Evolutionary conservation across 208 protist genomes (phyloP), one percentile per base, ranked within the genome.

Genomic region (Porcisia deanei): DNA sequence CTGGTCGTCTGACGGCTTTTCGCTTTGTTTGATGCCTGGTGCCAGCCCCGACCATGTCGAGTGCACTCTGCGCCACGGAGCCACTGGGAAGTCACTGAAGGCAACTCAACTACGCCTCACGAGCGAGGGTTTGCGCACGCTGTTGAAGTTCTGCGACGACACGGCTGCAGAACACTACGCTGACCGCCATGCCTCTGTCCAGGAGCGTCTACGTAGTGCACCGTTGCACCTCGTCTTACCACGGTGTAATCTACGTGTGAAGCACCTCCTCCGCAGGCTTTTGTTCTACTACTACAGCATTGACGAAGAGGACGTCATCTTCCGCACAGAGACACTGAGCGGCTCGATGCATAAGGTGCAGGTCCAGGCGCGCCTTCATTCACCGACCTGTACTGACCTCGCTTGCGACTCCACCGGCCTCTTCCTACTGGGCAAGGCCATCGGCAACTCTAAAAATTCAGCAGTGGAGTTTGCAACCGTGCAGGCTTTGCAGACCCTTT

Each of bases 211-310:
- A 5, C 78, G 57, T 18, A 54, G 65, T 45, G 63, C 86, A 12
- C 85, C 85, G 22, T 71, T 93, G 14, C 81, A 91, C 12, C 69
- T 96, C 22, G 77, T 92, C 0, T 71, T 96, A 39, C 88, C 89
- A 2, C 71, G 81, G 1, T 77, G 75, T 16, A 53, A 75, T 14
- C 25, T 96, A 6, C 77, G 79, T 7, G 71, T 87, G 7, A 94
- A 92, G 70, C 73, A 77, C 22, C 60, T 92, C 20, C 69, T 96
- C 20, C 84, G 81, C 18, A 68, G 76, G 18, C 77, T 96, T 7
- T 76, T 96, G 14, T 49, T 74, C 55, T 91, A 92, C 72, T 81
- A 88, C 73, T 96, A 90, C 71, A 88, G 89, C 52, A 57, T 90
- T 22, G 2, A 8, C 3, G 84, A 87, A 20, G 76, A 83, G n/a